Percentiles rank a stretch among this genome's conserved stretches.
These are phyloP conservation scores for Aspergillus japonicus DNA, from an alignment of 2,329 filamentous ascomycete genomes.

Conservation along the genomic window DNA sequence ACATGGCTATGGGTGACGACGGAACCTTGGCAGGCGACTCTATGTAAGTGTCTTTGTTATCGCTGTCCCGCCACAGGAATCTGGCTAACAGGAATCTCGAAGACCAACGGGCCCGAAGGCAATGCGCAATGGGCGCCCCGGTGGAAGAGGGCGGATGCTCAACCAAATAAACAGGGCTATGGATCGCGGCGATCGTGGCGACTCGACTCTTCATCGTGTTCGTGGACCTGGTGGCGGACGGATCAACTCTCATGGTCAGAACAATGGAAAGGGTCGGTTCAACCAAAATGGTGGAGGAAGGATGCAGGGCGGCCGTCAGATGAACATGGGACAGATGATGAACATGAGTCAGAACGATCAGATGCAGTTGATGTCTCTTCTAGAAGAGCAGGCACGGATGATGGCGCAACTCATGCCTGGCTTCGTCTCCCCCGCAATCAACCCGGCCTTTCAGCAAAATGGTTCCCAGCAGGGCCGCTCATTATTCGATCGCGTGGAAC, in stretches of 20 bases:
- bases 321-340: slow-evolving; percentile 46
- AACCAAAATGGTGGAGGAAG: slow-evolving; percentile 42
- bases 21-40: slow-evolving; percentile 39
- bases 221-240: slow-evolving; percentile 72
- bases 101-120: slow-evolving; percentile 94
- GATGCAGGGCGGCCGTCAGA: slow-evolving; percentile 49
- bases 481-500: slow-evolving; percentile 70
- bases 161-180: slow-evolving; percentile 81
- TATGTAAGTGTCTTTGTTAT: slow-evolving; percentile 33
- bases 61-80: not conserved
- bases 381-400: slow-evolving; percentile 84
- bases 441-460: slow-evolving; percentile 53
- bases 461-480: slow-evolving; percentile 55
- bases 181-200: slow-evolving; percentile 75
- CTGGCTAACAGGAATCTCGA: slow-evolving; percentile 38
- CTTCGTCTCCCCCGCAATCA: slow-evolving; percentile 53
- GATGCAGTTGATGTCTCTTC: slow-evolving; percentile 71
- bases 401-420: slow-evolving; percentile 70
- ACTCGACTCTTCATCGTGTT: slow-evolving; percentile 77
- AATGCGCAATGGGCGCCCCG: slow-evolving; percentile 74
- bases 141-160: slow-evolving; percentile 74
- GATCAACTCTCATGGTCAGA: slow-evolving; percentile 74
- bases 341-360: slow-evolving; percentile 66
- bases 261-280: slow-evolving; percentile 67
- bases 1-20: slow-evolving; percentile 72